Evolutionary conservation across 1,139 yeast genomes (phyloP), one percentile per base, ranked within the genome.

Genomic region (Pichia sp.): DNA sequence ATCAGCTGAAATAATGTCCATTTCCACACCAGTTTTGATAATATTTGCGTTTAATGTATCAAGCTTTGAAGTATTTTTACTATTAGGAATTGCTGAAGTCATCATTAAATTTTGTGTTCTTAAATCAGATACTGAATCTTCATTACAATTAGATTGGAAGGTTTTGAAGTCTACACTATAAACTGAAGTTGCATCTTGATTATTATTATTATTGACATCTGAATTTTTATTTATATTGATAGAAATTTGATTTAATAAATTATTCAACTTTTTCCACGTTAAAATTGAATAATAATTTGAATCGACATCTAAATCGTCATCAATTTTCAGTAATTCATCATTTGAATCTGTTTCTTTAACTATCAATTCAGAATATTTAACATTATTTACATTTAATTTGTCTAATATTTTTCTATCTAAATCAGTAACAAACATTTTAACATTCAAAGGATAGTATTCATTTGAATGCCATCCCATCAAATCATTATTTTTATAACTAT

Each of bases 361-460:
- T 19, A 18, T n/a, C 14, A 50, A 19, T 9, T 39, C 34, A 2
- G 44, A 19, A 44, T 47, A 45, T 16, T 29, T 28, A 8, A 38
- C 31, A 25, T 42, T 19, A 25, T 29, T n/a, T 10, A 38, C 49
- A n/a, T 36, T 19, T 8, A 51, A 29, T 7, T 36, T 41, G 11
- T 54, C 43, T 29, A 66, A 44, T 8, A 66, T 42, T 10, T 54
- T 44, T 19, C 52, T 49, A 53, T 66, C 69, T 2, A 55, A 33
- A 10, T 72, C 66, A 44, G 81, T 80, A 53, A 79, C 75, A 70
- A 84, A 87, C 14, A 87, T 74, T 42, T 80, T 77, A 42, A 89
- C 75, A 39, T 83, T 81, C 42, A 91, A 70, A 13, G 87, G 73
- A 65, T 90, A 90, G 69, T 87, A 91, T 57, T 74, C 76, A 48